Conservation (phyloP, 2,329 filamentous ascomycete species). For the Diaporthe citriasiana region DNA sequence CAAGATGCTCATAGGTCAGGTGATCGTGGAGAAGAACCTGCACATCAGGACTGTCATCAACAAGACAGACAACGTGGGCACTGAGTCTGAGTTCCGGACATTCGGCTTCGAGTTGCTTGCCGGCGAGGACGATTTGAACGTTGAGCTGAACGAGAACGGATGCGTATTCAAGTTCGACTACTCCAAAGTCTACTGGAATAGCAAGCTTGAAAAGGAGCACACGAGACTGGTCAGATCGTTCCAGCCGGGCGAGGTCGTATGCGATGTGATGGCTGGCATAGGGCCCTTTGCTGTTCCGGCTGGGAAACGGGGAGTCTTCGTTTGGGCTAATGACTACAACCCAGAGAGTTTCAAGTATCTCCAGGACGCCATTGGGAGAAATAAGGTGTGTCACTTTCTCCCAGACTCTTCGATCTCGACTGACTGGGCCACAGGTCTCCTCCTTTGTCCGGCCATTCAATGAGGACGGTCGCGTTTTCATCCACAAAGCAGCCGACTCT, state of each 20-base stretch:
- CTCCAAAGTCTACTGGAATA: constrained; percentile 98
- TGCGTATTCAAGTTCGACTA: constrained; percentile 96
- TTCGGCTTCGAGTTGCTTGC: constrained; percentile 93
- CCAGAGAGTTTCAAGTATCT: constrained; percentile 86
- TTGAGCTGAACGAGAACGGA: constrained; percentile 83
- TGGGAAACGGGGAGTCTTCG: constrained; percentile 89
- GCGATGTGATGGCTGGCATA: constrained; percentile 97
- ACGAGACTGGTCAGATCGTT: constrained; percentile 83
- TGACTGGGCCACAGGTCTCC: constrained; percentile 61
- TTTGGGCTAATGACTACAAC: constrained; percentile 98
- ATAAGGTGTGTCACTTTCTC: constrained; percentile 74
- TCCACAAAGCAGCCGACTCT: constrained; percentile 75
- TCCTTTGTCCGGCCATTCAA: constrained; percentile 85
- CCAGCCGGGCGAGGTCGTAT: constrained; percentile 87
- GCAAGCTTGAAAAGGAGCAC: constrained; percentile 90
- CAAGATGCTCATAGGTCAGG: constrained; percentile 86
- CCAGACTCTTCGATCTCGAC: not conserved
- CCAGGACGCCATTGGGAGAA: constrained; percentile 76
- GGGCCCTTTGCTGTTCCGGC: constrained; percentile 95
- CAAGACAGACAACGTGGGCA: constrained; percentile 91
- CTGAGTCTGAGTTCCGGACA: constrained; percentile 87
- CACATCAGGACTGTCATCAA: constrained; percentile 91
- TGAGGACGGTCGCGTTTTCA: constrained; percentile 85
- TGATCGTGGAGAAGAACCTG: constrained; percentile 91
- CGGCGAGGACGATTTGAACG: constrained; percentile 85